phyloP scores from a whole-genome alignment of 2,329 filamentous ascomycete species.

The Hymenoscyphus scutula region DNA sequence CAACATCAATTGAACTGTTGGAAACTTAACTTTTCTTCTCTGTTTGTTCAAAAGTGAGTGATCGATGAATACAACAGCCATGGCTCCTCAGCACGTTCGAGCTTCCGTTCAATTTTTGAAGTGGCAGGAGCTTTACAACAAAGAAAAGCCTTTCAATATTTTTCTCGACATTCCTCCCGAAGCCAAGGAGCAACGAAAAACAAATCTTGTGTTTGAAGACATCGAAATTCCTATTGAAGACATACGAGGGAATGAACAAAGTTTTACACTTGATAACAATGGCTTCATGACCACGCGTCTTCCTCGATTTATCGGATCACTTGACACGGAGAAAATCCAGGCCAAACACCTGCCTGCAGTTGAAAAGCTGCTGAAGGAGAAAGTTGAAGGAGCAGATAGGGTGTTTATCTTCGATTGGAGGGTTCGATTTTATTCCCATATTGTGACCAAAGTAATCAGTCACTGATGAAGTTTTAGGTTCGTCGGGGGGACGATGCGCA shows the following conservation, averaged over 20 bases:
- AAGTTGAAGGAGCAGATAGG: constrained; percentile 10
- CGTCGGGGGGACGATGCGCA: background rate
- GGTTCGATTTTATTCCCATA: background rate
- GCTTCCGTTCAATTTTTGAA: constrained; percentile 7
- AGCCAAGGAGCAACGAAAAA: constrained; percentile 11
- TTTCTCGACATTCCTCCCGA: constrained; percentile 11
- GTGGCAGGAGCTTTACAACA: constrained; percentile 17
- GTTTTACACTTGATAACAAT: constrained; percentile 11
- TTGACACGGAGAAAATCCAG: background rate
- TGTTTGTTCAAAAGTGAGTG: background rate
- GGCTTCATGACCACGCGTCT: constrained; percentile 11
- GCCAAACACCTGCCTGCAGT: constrained; percentile 5
- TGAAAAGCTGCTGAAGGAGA: constrained; percentile 2
- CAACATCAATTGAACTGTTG: too few species aligned
- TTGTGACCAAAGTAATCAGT: background rate
- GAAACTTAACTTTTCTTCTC: background rate
- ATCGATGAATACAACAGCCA: background rate
- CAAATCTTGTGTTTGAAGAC: constrained; percentile 18
- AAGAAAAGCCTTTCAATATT: constrained; percentile 19
- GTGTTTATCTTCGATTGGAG: constrained; percentile 15
- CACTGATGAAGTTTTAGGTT: background rate
- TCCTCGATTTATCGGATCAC: background rate
- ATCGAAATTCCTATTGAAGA: constrained; percentile 10
- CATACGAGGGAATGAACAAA: constrained; percentile 6
- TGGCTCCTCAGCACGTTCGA: background rate